Conservation (phyloP, 2,329 filamentous ascomycete genomes). For the Domatiomyces catenatus region DNA sequence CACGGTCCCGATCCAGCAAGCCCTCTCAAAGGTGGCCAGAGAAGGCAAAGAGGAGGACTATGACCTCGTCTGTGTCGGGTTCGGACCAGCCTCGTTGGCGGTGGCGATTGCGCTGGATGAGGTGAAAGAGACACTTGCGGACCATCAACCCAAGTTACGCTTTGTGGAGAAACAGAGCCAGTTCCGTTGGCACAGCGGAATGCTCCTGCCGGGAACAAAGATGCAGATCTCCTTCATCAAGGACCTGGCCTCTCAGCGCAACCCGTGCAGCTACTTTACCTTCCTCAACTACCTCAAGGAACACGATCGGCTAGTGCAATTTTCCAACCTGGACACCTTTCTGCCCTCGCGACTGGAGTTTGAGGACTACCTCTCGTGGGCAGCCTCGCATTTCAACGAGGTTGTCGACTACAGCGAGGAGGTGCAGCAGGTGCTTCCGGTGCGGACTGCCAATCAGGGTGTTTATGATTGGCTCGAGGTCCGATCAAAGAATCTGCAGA, state of each 20-base stretch:
- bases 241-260: constrained; percentile 75
- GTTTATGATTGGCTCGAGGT: constrained; percentile 52
- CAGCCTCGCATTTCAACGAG: constrained; percentile 59
- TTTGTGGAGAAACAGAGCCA: constrained; percentile 73
- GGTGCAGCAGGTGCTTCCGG: constrained; percentile 55
- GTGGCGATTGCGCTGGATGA: constrained; percentile 84
- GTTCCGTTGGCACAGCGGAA: constrained; percentile 89
- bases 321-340: constrained; percentile 83
- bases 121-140: constrained; percentile 22
- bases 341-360: constrained; percentile 75
- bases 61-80: constrained; percentile 81
- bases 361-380: constrained; percentile 92
- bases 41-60: constrained; percentile 43
- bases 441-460: constrained; percentile 17
- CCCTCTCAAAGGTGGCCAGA: not conserved
- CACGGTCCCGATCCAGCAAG: not conserved
- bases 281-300: constrained; percentile 87
- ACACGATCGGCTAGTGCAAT: constrained; percentile 68
- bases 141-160: constrained; percentile 51
- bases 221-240: constrained; percentile 99
- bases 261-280: constrained; percentile 81
- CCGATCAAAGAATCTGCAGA: constrained; percentile 44
- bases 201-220: constrained; percentile 81
- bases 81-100: constrained; percentile 78
- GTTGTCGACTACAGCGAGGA: constrained; percentile 64